Base-by-base conservation (phyloP, 2,329 filamentous ascomycete genomes). In the Aaosphaeria pasadenensis region DNA sequence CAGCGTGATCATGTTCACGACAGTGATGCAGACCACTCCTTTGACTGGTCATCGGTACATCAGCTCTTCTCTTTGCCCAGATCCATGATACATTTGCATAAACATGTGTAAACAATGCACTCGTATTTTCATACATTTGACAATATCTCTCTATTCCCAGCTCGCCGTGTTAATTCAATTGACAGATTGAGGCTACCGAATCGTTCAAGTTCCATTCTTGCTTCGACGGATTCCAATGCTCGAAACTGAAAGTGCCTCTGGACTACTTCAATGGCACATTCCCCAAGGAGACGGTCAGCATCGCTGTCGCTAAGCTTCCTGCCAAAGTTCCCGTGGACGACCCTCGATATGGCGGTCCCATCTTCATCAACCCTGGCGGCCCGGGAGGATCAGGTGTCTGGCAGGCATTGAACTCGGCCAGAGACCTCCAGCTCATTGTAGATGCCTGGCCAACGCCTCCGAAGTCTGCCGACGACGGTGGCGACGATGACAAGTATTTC, bases 321-420 rank as follows among this genome's bases (percentile, higher is more conserved):
- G 67, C 66, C 29, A 58, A 57, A 53, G 66, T 70, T 30, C 51
- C 64, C n/a, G 58, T 69, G 1, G 54, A 63, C 13, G 64, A 71
- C 43, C 55, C 64, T 30, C 56, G 63, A 5, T 75, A 75, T 59
- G 69, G 65, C n/a, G 71, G 72, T 1, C 65, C 71, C 2, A 56
- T 75, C 6, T 47, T 76, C 7, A 51, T 73, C 49, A 76, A 76
- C 35, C 74, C 74, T 6, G 73, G 74, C 5, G 74, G 74, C 1
- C 73, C 73, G 1, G 72, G 74, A 28, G 73, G 71, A 11, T 64
- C 70, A 7, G 74, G 74, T 29, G 59, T 71, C 11, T 45, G 53
- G 4, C 59, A 70, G 13, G 62, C 69, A 2, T 46, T 66, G 4
- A 5, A 42, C 6, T 29, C 50, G 28, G 70, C 62, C 11, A 48